phyloP scores from a whole-genome alignment of 108 stramenopile genomes.

The Thalassiosira profunda region DNA sequence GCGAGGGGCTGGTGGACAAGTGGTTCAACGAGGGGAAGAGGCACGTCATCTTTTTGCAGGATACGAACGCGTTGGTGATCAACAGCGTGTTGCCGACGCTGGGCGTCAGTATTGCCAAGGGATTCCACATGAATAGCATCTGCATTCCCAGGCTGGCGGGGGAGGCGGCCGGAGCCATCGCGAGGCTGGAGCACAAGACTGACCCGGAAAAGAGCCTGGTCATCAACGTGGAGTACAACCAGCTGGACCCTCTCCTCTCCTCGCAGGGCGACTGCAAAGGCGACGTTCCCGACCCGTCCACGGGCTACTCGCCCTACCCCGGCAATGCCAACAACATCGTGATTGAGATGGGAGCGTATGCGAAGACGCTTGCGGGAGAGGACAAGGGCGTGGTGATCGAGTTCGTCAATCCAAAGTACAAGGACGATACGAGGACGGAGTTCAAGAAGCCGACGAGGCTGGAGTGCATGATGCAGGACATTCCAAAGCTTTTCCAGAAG shows the following conservation, averaged over 20 bases:
- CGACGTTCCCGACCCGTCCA: constrained; percentile 91
- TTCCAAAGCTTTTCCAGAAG: constrained; percentile 95
- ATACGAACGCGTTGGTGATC: constrained; percentile 99
- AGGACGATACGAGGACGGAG: constrained; percentile 88
- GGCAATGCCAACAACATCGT: constrained; percentile 98
- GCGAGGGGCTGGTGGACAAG: constrained; percentile 83
- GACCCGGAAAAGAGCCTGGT: constrained; percentile 91
- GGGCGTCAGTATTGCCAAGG: constrained; percentile 90
- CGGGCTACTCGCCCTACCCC: constrained; percentile 94
- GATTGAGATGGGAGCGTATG: constrained; percentile 89
- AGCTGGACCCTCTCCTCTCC: constrained; percentile 95
- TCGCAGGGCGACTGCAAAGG: constrained; percentile 81
- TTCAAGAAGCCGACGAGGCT: constrained; percentile 99
- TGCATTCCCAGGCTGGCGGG: constrained; percentile 97
- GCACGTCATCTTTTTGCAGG: constrained; percentile 98
- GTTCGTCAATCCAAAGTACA: constrained; percentile 99
- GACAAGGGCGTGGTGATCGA: constrained; percentile 90
- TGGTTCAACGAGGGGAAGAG: constrained; percentile 88
- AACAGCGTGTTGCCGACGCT: constrained; percentile 93
- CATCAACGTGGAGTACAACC: constrained; percentile 99
- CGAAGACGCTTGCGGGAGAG: constrained; percentile 65
- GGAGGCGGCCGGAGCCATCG: constrained; percentile 99
- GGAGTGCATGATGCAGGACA: constrained; percentile 98
- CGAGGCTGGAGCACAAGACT: constrained; percentile 91
- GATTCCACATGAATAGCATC: constrained; percentile 97